These are phyloP conservation scores for Melanopsichium pennsylvanicum DNA, from an alignment of 1,284 basidiomycete species.

Conservation along the genomic window DNA sequence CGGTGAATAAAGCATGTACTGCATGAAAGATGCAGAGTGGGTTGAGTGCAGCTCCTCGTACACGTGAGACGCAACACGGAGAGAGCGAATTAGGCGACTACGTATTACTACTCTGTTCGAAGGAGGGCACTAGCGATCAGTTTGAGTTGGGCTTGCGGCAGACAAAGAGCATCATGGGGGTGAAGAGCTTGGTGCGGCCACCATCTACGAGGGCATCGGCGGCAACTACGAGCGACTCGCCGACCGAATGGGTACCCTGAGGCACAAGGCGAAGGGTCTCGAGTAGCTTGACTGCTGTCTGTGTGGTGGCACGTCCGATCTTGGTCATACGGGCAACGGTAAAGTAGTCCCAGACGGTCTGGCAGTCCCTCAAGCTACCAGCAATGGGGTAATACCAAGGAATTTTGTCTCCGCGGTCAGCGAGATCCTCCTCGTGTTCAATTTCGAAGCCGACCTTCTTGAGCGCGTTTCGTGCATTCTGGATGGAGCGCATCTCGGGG, in stretches of 20 bases:
- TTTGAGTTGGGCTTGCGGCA: conserved; percentile 32
- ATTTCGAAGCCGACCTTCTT: conserved; percentile 86
- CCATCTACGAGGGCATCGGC: conserved; percentile 81
- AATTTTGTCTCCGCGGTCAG: conserved; percentile 79
- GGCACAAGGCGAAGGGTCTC: conserved; percentile 84
- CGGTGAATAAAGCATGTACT: not conserved
- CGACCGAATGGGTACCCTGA: conserved; percentile 91
- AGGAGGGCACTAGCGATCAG: too few species aligned
- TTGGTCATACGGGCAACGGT: conserved; percentile 74
- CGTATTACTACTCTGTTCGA: too few species aligned
- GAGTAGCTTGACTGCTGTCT: conserved; percentile 79
- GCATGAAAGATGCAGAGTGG: not conserved
- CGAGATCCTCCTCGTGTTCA: conserved; percentile 91
- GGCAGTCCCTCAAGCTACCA: conserved; percentile 88
- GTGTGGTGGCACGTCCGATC: conserved; percentile 85
- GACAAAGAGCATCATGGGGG: conserved; percentile 63
- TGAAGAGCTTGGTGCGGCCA: conserved; percentile 80
- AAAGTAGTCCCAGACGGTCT: conserved; percentile 85
- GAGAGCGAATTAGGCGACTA: too few species aligned
- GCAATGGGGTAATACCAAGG: conserved; percentile 97
- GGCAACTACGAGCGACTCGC: conserved; percentile 86
- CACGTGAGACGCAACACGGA: too few species aligned
- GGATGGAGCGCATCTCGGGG: conserved; percentile 90
- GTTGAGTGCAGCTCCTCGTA: too few species aligned
- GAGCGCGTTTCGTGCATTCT: conserved; percentile 79